Evolutionary conservation across 768 basidiomycete genomes (phyloP).

Genomic region (Phanerodontia chrysosporium): DNA sequence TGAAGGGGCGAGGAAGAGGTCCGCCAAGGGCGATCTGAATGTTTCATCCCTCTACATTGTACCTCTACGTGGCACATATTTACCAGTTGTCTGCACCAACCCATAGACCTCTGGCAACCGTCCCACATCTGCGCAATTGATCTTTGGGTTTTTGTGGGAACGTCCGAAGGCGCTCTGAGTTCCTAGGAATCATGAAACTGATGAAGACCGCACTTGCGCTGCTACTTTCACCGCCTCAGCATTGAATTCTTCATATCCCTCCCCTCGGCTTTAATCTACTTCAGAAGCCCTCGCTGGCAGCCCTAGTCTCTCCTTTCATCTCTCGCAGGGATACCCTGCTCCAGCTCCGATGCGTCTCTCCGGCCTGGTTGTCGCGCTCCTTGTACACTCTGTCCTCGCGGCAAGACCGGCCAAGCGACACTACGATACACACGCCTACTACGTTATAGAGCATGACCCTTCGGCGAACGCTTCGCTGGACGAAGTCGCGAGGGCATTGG

Average conservation of each 20-base stretch:
- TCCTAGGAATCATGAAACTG: slow-evolving; percentile 11
- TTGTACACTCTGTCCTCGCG: slow-evolving; percentile 26
- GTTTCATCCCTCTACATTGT: background rate
- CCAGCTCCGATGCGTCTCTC: slow-evolving; percentile 16
- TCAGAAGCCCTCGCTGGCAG: background rate
- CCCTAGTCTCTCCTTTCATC: slow-evolving; percentile 1
- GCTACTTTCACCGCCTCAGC: slow-evolving; percentile 7
- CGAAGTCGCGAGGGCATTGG: slow-evolving; percentile 56
- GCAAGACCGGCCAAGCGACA: slow-evolving; percentile 43
- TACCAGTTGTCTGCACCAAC: background rate
- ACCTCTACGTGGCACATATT: background rate
- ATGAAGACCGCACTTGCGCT: slow-evolving; percentile 6
- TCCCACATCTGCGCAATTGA: background rate
- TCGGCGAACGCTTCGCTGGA: slow-evolving; percentile 46
- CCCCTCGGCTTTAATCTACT: background rate
- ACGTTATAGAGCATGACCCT: slow-evolving; percentile 68
- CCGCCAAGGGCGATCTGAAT: slow-evolving; percentile 21
- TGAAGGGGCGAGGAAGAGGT: slow-evolving; percentile 26
- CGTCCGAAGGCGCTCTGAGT: background rate
- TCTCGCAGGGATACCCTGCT: slow-evolving; percentile 10
- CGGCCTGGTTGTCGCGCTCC: slow-evolving; percentile 24
- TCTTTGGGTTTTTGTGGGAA: background rate
- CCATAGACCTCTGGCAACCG: background rate
- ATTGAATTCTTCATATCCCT: slow-evolving; percentile 4
- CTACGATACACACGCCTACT: slow-evolving; percentile 75